Evolutionary conservation across 164 flowering plant genomes (phyloP), one percentile per base, ranked within the genome.

Genomic region (Buxus sempervirens): DNA sequence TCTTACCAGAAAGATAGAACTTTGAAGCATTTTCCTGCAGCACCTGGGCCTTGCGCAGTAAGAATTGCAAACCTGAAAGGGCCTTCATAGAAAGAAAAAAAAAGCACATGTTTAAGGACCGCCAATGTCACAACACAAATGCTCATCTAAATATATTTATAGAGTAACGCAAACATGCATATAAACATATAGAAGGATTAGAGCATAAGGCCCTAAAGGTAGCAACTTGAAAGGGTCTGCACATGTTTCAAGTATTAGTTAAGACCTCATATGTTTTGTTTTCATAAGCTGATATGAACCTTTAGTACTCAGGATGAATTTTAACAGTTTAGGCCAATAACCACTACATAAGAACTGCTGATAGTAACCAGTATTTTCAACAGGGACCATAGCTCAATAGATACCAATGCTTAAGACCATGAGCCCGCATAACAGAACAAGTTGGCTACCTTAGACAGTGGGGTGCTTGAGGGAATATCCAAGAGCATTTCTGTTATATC

Each of bases 371-470:
- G 7, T 32, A 32, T 7, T 32, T 3, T 32, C 5, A 32, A 7
- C 38, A 32, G 38, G 5, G 7, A 32, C 51, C 1, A 45, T 4
- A 45, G 2, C 2, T 2, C 51, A 15, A 45, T 15, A 10, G 51
- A 45, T 45, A 45, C 51, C 51, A 15, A 10, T 45, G 18, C 18
- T 45, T 45, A 10, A 15, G 12, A 45, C 51, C 51, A 72, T 9
- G 54, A 68, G 66, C 20, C 51, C 25, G 55, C 54, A 59, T 2
- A 27, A 14, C 7, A 41, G 65, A 63, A n/a, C 38, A 77, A 25
- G 41, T 64, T 38, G 6, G 42, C 32, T 78, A 91, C 98, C 98
- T 95, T 86, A n/a, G 91, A 84, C 32, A 95, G 77, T 65, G 99
- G 89, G 28, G 97, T 88, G 49, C 71, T 77, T 45, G 69, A 26